Evolutionary conservation across 495 filamentous ascomycete species (phyloP).

Genomic region (Cryomyces minteri): DNA sequence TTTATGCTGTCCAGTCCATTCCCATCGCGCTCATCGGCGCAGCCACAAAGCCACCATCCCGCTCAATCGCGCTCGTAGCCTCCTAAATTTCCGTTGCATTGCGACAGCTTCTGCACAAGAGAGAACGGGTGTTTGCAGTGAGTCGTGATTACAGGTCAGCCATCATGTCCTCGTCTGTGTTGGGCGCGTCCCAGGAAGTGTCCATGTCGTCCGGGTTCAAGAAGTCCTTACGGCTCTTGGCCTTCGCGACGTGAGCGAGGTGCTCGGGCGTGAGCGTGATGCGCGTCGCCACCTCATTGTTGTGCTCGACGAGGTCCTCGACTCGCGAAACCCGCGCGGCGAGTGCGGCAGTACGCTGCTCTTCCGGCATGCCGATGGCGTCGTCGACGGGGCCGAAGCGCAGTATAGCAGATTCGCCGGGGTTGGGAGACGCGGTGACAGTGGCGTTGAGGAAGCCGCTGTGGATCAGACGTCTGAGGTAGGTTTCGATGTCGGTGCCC

Average conservation of each 20-base stretch:
- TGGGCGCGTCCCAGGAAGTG: constrained; percentile 3
- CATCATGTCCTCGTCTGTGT: constrained; percentile 21
- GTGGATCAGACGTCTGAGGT: constrained; percentile 13
- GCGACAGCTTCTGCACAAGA: no score
- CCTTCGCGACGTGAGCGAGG: constrained; percentile 11
- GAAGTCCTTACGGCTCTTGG: constrained; percentile 10
- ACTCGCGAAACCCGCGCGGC: constrained; percentile 15
- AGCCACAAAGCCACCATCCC: no score
- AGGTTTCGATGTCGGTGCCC: constrained; percentile 5
- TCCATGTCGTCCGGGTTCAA: constrained; percentile 9
- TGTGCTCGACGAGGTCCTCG: constrained; percentile 12
- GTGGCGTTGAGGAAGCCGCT: constrained; percentile 12
- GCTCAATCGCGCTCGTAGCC: no score
- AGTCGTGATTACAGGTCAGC: constrained; percentile 5
- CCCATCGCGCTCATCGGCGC: no score
- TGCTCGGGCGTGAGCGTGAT: constrained; percentile 19
- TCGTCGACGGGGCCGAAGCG: constrained; percentile 14
- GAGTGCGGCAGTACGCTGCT: constrained; percentile 13
- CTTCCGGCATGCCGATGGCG: constrained; percentile 12
- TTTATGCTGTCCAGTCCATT: no score
- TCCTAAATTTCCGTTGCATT: no score
- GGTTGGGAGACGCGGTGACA: constrained; percentile 6
- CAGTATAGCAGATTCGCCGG: constrained; percentile 6
- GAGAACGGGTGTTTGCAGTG: no score
- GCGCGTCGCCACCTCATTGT: constrained; percentile 16